Percentiles rank a stretch among this genome's conserved stretches.
Evolutionary conservation across 345 rosid genomes (phyloP).

Genomic region (Eucalyptus camaldulensis): DNA sequence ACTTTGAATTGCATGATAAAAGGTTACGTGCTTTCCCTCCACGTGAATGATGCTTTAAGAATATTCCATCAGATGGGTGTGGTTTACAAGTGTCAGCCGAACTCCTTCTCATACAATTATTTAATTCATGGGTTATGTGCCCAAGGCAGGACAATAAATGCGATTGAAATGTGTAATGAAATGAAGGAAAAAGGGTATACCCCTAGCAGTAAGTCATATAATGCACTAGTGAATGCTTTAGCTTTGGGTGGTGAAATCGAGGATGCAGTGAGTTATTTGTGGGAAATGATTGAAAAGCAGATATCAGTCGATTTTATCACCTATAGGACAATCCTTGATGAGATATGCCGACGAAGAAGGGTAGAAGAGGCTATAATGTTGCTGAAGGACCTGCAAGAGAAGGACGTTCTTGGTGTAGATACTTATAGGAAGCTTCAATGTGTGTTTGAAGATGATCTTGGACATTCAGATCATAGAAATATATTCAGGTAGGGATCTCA

Average conservation of each 20-base stretch:
- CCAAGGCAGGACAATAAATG: slow-evolving; percentile 75
- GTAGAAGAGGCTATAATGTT: slow-evolving; percentile 39
- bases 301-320: slow-evolving; percentile 59
- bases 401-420: slow-evolving; percentile 41
- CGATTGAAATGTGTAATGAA: slow-evolving; percentile 53
- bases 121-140: slow-evolving; percentile 79
- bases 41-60: slow-evolving; percentile 85
- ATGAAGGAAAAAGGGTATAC: slow-evolving; percentile 73
- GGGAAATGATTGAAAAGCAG: slow-evolving; percentile 73
- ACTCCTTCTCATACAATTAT: slow-evolving; percentile 71
- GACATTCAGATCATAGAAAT: slow-evolving; percentile 4
- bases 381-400: slow-evolving; percentile 46
- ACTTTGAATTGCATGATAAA: slow-evolving; percentile 65
- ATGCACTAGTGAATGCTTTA: slow-evolving; percentile 73
- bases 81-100: slow-evolving; percentile 58
- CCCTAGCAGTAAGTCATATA: slow-evolving; percentile 65
- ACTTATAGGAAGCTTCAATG: slow-evolving; percentile 43
- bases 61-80: slow-evolving; percentile 86
- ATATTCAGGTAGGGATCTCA: not conserved
- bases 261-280: slow-evolving; percentile 42
- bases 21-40: slow-evolving; percentile 81
- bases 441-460: slow-evolving; percentile 51
- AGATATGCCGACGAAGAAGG: slow-evolving; percentile 53
- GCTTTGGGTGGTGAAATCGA: slow-evolving; percentile 58
- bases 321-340: slow-evolving; percentile 55